phyloP scores from a whole-genome alignment of 2,329 filamentous ascomycete genomes.

The Zasmidium angulare region DNA sequence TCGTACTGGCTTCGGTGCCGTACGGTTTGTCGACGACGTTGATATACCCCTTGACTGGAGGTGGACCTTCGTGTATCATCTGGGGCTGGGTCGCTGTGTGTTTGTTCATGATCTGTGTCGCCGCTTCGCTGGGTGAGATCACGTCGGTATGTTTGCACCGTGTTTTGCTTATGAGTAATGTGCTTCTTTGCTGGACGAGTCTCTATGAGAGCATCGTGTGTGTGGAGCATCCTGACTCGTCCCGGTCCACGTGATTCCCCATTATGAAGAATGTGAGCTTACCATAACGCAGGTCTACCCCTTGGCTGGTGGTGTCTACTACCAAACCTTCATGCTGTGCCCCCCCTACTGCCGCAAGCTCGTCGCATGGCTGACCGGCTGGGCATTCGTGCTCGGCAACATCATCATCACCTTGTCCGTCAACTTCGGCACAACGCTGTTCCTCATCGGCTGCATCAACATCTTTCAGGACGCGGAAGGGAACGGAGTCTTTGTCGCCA shows the following conservation, averaged over 20 bases:
- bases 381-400: slow-evolving; percentile 76
- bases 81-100: slow-evolving; percentile 72
- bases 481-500: slow-evolving; percentile 45
- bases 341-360: slow-evolving; percentile 60
- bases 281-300: slow-evolving; percentile 43
- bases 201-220: background rate
- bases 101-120: slow-evolving; percentile 69
- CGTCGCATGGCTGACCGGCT: slow-evolving; percentile 70
- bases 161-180: slow-evolving; percentile 1
- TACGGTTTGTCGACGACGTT: slow-evolving; percentile 72
- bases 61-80: slow-evolving; percentile 68
- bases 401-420: slow-evolving; percentile 81
- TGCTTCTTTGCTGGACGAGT: slow-evolving; percentile 1
- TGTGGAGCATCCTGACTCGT: background rate
- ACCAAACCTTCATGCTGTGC: slow-evolving; percentile 74
- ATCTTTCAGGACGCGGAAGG: slow-evolving; percentile 52
- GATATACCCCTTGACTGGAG: slow-evolving; percentile 65
- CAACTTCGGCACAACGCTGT: slow-evolving; percentile 67
- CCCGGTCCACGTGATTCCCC: background rate
- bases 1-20: slow-evolving; percentile 72
- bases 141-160: slow-evolving; percentile 52
- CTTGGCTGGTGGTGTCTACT: slow-evolving; percentile 69
- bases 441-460: slow-evolving; percentile 56
- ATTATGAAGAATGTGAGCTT: slow-evolving; percentile 5
- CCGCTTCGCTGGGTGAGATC: slow-evolving; percentile 70